These are phyloP conservation scores for Suillus placidus DNA, from an alignment of 768 basidiomycete genomes.

Conservation along the genomic window DNA sequence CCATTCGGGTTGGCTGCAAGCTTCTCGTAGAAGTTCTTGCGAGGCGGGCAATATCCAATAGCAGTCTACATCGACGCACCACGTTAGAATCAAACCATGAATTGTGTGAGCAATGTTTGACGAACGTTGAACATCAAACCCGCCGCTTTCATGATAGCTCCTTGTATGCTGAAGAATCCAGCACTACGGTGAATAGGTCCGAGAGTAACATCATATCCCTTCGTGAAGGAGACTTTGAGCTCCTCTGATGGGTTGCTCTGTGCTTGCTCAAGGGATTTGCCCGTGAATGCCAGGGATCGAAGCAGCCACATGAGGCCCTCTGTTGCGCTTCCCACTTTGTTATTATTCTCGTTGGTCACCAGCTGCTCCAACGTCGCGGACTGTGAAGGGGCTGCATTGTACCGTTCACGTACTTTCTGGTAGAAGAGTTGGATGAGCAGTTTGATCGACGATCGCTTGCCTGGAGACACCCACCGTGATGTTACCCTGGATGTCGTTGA, in stretches of 20 bases:
- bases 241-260: conserved; percentile 60
- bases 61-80: conserved; percentile 45
- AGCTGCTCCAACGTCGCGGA: conserved; percentile 84
- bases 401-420: conserved; percentile 90
- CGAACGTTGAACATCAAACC: conserved; percentile 6
- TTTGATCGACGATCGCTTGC: not conserved
- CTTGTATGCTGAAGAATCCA: not conserved
- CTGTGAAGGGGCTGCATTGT: conserved; percentile 61
- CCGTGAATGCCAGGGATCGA: conserved; percentile 89
- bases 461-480: conserved; percentile 64
- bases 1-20: conserved; percentile 66
- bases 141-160: conserved; percentile 6
- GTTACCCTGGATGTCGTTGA: conserved; percentile 88
- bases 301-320: conserved; percentile 94
- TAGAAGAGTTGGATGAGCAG: conserved; percentile 1
- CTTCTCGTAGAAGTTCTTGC: conserved; percentile 61
- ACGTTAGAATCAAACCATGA: conserved; percentile 21
- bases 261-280: conserved; percentile 71
- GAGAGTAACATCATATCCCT: conserved; percentile 63
- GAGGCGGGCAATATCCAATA: conserved; percentile 61
- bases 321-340: conserved; percentile 88
- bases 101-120: not conserved
- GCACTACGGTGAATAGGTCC: conserved; percentile 3
- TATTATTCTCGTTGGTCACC: conserved; percentile 78
- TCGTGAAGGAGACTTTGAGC: conserved; percentile 72